Conservation (phyloP, 2,329 filamentous ascomycete species). For the Allantophomopsis lycopodina region DNA sequence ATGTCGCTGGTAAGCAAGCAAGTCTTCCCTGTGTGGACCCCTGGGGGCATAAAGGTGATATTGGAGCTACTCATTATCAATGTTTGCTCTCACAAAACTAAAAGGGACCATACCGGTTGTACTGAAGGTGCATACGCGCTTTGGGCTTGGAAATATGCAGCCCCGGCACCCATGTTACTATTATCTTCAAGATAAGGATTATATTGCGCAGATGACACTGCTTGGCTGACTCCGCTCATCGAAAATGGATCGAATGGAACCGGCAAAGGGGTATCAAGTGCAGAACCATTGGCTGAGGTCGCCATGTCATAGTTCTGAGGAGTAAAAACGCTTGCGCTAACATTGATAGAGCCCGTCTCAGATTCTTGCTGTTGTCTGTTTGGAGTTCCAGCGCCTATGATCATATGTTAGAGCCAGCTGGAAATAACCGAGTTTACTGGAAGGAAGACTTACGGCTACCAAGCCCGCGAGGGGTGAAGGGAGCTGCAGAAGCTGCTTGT, state of each 20-base stretch:
- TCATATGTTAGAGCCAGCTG: background rate
- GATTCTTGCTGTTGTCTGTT: background rate
- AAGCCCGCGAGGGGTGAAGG: conserved; percentile 62
- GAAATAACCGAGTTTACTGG: background rate
- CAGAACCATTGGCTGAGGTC: conserved; percentile 26
- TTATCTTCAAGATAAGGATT: conserved; percentile 74
- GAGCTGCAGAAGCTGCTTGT: conserved; percentile 77
- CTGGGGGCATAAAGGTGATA: conserved; percentile 90
- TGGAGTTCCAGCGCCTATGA: background rate
- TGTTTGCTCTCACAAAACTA: background rate
- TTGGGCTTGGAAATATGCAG: conserved; percentile 54
- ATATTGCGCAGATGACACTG: conserved; percentile 34
- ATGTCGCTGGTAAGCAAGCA: conserved; percentile 73
- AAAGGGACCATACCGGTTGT: conserved; percentile 36
- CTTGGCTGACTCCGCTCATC: conserved; percentile 39
- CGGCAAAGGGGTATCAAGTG: conserved; percentile 26
- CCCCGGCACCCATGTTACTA: conserved; percentile 37
- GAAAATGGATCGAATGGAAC: conserved; percentile 48
- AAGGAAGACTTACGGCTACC: conserved; percentile 15
- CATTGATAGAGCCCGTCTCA: background rate
- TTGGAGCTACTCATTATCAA: conserved; percentile 43
- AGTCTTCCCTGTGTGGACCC: conserved; percentile 67
- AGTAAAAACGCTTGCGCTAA: too few species aligned
- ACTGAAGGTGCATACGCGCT: conserved; percentile 35
- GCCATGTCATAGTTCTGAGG: background rate